Conservation (phyloP, 2,329 filamentous ascomycete species). For the Onygenales sp. region DNA sequence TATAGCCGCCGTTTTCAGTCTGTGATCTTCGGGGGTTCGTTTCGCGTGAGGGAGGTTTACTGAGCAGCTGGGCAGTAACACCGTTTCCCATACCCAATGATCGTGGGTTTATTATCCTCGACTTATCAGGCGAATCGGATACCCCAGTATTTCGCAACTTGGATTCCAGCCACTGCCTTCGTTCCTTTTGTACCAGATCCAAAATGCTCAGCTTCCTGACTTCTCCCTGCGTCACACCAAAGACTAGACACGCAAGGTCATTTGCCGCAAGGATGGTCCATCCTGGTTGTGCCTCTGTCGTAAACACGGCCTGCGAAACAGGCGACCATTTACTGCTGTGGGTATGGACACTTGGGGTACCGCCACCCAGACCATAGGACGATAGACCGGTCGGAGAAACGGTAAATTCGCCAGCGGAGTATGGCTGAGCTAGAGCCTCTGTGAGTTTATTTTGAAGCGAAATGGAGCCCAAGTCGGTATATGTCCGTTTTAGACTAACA, state of each 20-base stretch:
- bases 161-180: conserved; percentile 78
- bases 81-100: conserved; percentile 62
- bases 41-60: conserved; percentile 61
- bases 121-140: conserved; percentile 42
- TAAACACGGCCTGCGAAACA: conserved; percentile 92
- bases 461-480: conserved; percentile 70
- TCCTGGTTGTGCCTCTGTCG: conserved; percentile 79
- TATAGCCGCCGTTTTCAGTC: conserved; percentile 47
- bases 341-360: conserved; percentile 58
- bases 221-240: conserved; percentile 95
- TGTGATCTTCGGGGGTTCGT: conserved; percentile 38
- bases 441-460: conserved; percentile 73
- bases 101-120: conserved; percentile 27
- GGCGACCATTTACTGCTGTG: conserved; percentile 86
- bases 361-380: conserved; percentile 29
- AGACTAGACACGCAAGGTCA: conserved; percentile 92
- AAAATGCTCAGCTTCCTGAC: conserved; percentile 90
- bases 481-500: conserved; percentile 70
- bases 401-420: conserved; percentile 44
- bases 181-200: conserved; percentile 85
- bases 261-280: conserved; percentile 97
- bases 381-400: conserved; percentile 28
- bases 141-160: conserved; percentile 51
- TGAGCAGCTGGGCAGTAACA: conserved; percentile 79
- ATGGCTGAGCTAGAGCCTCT: conserved; percentile 77